phyloP scores from a whole-genome alignment of 106 monocot species.

The Dendrobium chrysotoxum region DNA sequence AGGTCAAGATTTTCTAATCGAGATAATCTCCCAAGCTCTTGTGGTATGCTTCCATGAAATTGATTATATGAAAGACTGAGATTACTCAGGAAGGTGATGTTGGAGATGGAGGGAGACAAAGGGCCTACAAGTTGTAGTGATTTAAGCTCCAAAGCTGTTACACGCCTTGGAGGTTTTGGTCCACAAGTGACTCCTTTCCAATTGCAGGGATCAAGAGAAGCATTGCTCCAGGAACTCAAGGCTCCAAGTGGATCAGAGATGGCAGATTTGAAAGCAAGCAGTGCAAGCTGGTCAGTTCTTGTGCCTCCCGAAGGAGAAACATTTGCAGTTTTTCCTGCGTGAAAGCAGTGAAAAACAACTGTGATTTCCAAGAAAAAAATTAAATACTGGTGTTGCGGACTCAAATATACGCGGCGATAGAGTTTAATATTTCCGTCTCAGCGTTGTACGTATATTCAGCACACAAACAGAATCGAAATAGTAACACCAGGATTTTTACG shows the following conservation, averaged over 20 bases:
- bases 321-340: too few relatives aligned
- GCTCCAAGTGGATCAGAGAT: not conserved
- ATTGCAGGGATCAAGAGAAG: conserved; percentile 24
- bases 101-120: conserved; percentile 28
- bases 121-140: conserved; percentile 22
- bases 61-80: conserved; percentile 15
- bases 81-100: conserved; percentile 34
- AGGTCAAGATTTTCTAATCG: too few relatives aligned
- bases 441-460: too few relatives aligned
- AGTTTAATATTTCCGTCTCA: too few relatives aligned
- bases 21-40: not conserved
- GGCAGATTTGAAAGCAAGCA: not conserved
- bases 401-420: too few relatives aligned
- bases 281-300: not conserved
- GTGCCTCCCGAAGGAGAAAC: not conserved
- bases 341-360: too few relatives aligned
- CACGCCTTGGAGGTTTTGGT: not conserved
- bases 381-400: too few relatives aligned
- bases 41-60: conserved; percentile 13
- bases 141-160: conserved; percentile 17
- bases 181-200: conserved; percentile 43
- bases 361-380: too few relatives aligned
- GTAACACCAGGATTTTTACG: too few relatives aligned
- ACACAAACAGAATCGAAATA: too few relatives aligned
- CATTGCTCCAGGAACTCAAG: conserved; percentile 28